A percentile compares a stretch with the other conserved stretches of the same genome.
Evolutionary conservation across 1,284 basidiomycete genomes (phyloP).

Genomic region (Rugosomyces carneus): DNA sequence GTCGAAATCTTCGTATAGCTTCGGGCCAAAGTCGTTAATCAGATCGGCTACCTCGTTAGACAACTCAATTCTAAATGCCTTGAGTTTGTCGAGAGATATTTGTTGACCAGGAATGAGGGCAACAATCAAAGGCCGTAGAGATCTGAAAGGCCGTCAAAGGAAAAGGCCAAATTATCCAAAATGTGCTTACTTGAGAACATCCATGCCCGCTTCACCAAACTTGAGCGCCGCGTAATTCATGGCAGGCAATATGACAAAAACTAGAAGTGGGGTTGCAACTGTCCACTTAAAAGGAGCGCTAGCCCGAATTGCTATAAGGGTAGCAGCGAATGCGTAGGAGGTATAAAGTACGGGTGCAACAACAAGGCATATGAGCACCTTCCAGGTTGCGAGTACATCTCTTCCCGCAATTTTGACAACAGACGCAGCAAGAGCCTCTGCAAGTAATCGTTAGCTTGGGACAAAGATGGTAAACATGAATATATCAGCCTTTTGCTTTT

Average conservation of each 20-base stretch:
- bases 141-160: constrained; percentile 45
- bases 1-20: constrained; percentile 86
- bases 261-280: constrained; percentile 76
- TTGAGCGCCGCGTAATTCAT: constrained; percentile 95
- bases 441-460: constrained; percentile 8
- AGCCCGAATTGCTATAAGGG: constrained; percentile 68
- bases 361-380: constrained; percentile 92
- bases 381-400: constrained; percentile 98
- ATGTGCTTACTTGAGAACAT: constrained; percentile 82
- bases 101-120: constrained; percentile 91
- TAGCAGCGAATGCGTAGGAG: constrained; percentile 80
- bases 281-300: constrained; percentile 59
- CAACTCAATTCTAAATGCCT: constrained; percentile 73
- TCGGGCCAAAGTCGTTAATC: constrained; percentile 88
- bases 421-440: constrained; percentile 95
- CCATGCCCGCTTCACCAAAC: constrained; percentile 98
- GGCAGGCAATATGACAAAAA: constrained; percentile 75
- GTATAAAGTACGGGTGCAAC: constrained; percentile 86
- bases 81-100: constrained; percentile 75
- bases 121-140: constrained; percentile 86
- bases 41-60: constrained; percentile 85
- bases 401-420: constrained; percentile 93
- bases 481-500: constrained; percentile 80
- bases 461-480: constrained; percentile 4
- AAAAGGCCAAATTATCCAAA: constrained; percentile 32